Evolutionary conservation across 139 green algal species (phyloP), one percentile per base, ranked within the genome.

Genomic region (Choricystis sp.): DNA sequence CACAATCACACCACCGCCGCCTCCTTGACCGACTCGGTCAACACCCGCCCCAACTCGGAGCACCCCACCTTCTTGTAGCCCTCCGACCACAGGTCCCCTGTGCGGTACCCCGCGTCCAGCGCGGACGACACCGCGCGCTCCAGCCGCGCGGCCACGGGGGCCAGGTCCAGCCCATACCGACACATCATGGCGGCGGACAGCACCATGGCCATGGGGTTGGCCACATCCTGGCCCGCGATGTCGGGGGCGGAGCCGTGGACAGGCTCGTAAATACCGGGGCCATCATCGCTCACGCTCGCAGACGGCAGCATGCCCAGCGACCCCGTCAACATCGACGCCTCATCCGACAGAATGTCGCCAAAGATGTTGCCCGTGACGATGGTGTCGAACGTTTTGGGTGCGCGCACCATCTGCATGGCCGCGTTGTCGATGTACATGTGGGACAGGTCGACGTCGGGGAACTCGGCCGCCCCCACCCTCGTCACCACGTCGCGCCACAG

Each of bases 381-480:
- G 0, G 87, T 92, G 75, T 99, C 94, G 69, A 99, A 98, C 59
- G 83, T 80, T 66, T 84, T 88, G 23, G 89, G 87, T 66, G 92
- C 89, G 57, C 89, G 77, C 57, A 98, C 83, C 31, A 99, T 76
- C 83, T 99, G 93, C 94, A 99, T 98, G 63, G 92, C 93, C 26
- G 91, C 90, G 71, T 98, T 98, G 87, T 99, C 93, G 26, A 98
- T 84, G 76, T 97, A 97, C 93, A 99, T 97, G 83, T 99, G 92
- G 56, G 74, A 83, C 3, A 99, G 83, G 83, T 97, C 86, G 28
- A 99, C 85, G 59, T 99, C 92, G 5, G 91, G 87, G 74, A 94
- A 98, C 19, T 96, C 81, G 29, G 57, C 48, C 52, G 82, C 68
- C 56, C 67, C 79, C 28, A 92, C 66, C 2, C 71, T 65, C 26